Percentiles rank a stretch among this genome's conserved stretches.
These are phyloP conservation scores for Amanita molliuscula DNA, from an alignment of 768 basidiomycete genomes.

Conservation along the genomic window DNA sequence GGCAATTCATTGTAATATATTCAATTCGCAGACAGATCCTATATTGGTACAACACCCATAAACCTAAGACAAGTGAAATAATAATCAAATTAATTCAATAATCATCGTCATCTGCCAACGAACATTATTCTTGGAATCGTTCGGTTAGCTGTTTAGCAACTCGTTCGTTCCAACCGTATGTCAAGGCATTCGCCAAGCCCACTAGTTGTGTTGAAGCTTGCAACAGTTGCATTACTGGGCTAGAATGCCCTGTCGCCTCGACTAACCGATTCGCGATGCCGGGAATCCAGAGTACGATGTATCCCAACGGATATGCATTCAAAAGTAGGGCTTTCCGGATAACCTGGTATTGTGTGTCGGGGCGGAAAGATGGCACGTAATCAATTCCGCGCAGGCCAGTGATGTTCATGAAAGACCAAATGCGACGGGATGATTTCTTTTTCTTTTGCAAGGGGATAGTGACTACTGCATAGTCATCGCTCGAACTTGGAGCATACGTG, in stretches of 20 bases:
- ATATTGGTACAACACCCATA: too few species aligned
- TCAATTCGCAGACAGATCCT: too few species aligned
- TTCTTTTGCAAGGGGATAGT: neutral
- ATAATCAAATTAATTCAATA: too few species aligned
- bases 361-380: neutral
- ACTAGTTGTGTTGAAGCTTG: constrained; percentile 11
- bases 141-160: constrained; percentile 5
- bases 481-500: too few species aligned
- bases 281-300: constrained; percentile 11
- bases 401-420: neutral
- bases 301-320: constrained; percentile 11
- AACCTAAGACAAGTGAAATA: too few species aligned
- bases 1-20: too few species aligned
- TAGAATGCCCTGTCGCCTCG: constrained; percentile 8
- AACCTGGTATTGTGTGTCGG: neutral
- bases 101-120: too few species aligned
- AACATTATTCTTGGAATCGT: neutral
- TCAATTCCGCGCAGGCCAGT: neutral
- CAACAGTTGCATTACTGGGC: constrained; percentile 5
- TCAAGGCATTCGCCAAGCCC: constrained; percentile 10
- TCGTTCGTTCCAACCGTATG: constrained; percentile 10
- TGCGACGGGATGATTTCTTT: neutral
- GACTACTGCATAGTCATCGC: too few species aligned
- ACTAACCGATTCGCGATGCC: constrained; percentile 9
- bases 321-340: constrained; percentile 7